A percentile compares a stretch with the other conserved stretches of the same genome.
Evolutionary conservation across 1,139 yeast species (phyloP).

Genomic region (Blastobotrys petasosporus): DNA sequence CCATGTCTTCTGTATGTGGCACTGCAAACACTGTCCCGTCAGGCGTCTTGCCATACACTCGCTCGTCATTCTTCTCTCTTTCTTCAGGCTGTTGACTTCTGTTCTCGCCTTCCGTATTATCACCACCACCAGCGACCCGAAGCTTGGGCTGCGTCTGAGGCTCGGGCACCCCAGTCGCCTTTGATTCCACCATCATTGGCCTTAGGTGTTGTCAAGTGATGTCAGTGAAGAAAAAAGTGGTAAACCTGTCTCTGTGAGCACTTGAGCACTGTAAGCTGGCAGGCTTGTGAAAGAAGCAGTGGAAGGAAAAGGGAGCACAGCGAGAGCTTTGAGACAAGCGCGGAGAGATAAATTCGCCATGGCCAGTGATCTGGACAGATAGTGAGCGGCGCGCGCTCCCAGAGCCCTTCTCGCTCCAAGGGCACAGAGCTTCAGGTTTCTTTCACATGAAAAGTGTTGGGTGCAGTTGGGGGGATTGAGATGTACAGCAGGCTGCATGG

Average conservation of each 20-base stretch:
- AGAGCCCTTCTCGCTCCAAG: no score
- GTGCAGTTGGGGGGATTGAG: no score
- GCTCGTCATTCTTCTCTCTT: background rate
- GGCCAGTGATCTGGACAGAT: no score
- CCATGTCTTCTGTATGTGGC: slow-evolving; percentile 84
- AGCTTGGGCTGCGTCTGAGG: background rate
- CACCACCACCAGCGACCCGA: background rate
- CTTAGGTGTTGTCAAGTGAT: background rate
- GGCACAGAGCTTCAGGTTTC: no score
- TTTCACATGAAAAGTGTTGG: no score
- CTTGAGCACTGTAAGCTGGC: no score
- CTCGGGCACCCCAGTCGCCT: background rate
- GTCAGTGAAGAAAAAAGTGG: background rate
- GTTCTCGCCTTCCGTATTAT: background rate
- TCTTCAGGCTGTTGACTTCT: background rate
- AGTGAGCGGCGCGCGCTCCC: no score
- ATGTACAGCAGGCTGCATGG: no score
- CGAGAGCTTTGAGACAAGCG: background rate
- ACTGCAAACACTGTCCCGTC: slow-evolving; percentile 45
- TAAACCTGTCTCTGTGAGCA: background rate
- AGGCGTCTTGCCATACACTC: slow-evolving; percentile 25
- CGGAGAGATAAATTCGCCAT: no score
- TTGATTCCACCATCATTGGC: background rate
- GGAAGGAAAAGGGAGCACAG: background rate
- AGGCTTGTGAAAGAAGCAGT: no score